Percentiles rank a stretch among this genome's conserved stretches.
Evolutionary conservation across 176 grass and related monocot genomes (phyloP).

Genomic region (Aegilops sharonensis): DNA sequence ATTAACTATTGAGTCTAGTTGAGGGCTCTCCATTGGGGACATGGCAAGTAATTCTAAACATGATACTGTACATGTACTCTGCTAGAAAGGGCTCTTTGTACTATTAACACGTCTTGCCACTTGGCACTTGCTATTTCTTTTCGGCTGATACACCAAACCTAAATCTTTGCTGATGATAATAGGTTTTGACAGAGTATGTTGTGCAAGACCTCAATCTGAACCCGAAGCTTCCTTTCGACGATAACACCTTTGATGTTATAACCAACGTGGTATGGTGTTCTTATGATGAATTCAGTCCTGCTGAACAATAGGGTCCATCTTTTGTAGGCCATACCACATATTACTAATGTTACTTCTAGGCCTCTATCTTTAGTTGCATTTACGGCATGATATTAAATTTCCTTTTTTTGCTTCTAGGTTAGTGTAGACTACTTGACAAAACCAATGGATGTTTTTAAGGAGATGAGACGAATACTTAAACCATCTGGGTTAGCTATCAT

Average conservation of each 20-base stretch:
- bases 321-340: not conserved
- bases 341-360: not conserved
- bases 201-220: conserved; percentile 95
- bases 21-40: not conserved
- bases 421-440: conserved; percentile 95
- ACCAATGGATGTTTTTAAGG: conserved; percentile 92
- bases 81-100: not conserved
- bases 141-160: not conserved
- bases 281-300: not conserved
- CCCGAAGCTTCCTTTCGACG: conserved; percentile 79
- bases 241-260: conserved; percentile 83
- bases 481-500: conserved; percentile 86
- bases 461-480: conserved; percentile 90
- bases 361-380: not conserved
- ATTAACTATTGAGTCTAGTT: not conserved
- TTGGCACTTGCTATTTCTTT: not conserved
- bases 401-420: conserved; percentile 53
- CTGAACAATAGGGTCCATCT: not conserved
- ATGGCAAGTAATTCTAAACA: not conserved
- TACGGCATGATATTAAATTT: not conserved
- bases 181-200: conserved; percentile 91
- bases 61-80: not conserved
- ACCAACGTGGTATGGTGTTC: conserved; percentile 79
- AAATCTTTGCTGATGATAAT: not conserved
- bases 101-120: not conserved